Conservation (phyloP, 768 basidiomycete genomes). For the Sarcomyxa edulis region DNA sequence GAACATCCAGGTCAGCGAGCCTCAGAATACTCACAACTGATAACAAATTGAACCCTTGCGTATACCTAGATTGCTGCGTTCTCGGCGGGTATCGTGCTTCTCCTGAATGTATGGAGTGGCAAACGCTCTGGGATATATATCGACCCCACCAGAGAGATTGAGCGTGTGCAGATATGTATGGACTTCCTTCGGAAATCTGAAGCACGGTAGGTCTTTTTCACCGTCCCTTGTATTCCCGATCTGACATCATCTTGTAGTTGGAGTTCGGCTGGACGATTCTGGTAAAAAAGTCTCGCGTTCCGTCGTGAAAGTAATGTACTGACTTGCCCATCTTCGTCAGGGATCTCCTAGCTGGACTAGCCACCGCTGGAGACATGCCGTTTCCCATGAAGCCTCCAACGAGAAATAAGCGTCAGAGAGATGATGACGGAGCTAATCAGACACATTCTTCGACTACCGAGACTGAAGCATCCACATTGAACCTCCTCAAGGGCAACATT, state of each 20-base stretch:
- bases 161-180: conserved; percentile 38
- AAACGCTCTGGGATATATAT: conserved; percentile 22
- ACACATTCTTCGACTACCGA: not conserved
- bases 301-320: no score
- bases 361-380: not conserved
- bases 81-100: conserved; percentile 32
- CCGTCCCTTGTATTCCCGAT: not conserved
- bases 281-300: conserved; percentile 6
- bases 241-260: conserved; percentile 5
- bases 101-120: conserved; percentile 45
- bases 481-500: conserved; percentile 9
- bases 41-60: not conserved
- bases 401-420: conserved; percentile 3
- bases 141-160: conserved; percentile 31
- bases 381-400: not conserved
- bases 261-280: conserved; percentile 13
- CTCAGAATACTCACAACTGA: not conserved
- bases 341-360: not conserved
- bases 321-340: no score
- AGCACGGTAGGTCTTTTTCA: conserved; percentile 8
- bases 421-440: no score
- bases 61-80: conserved; percentile 13
- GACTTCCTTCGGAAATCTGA: conserved; percentile 21
- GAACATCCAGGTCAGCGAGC: conserved; percentile 11
- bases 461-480: no score